Evolutionary conservation across 208 protist genomes (phyloP).

Genomic region (Acanthamoeba culbertsoni): DNA sequence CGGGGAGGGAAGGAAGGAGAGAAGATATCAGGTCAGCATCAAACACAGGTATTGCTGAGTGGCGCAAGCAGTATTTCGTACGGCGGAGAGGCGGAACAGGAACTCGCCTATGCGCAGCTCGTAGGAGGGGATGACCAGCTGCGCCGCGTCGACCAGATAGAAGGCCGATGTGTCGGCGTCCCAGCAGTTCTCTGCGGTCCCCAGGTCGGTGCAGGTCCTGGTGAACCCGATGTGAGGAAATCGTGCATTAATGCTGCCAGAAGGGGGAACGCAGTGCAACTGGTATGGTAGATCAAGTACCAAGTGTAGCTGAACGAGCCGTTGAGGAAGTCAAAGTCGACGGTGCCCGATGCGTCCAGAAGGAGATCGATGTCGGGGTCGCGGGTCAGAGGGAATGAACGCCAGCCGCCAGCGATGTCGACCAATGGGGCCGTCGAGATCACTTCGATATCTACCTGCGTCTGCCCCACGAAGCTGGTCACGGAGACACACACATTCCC

Average conservation of each 20-base stretch:
- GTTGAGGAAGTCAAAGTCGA: not conserved
- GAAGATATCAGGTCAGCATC: too few relatives aligned
- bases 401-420: not conserved
- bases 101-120: slow-evolving; percentile 27
- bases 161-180: not conserved
- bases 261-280: too few relatives aligned
- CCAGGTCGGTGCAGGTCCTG: not conserved
- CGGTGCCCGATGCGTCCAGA: not conserved
- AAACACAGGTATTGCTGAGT: not conserved
- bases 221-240: too few relatives aligned
- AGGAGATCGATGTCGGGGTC: not conserved
- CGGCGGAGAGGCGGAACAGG: not conserved
- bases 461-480: not conserved
- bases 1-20: too few relatives aligned
- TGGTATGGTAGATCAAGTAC: too few relatives aligned
- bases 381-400: not conserved
- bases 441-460: not conserved
- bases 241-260: too few relatives aligned
- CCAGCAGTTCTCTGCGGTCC: not conserved
- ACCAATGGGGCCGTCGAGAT: not conserved
- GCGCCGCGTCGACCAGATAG: not conserved
- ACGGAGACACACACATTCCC: too few relatives aligned
- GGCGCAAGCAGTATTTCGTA: not conserved
- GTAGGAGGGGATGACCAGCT: not conserved
- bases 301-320: not conserved